These are phyloP conservation scores for Byssothecium circinans DNA, from an alignment of 2,329 filamentous ascomycete species.

Conservation along the genomic window DNA sequence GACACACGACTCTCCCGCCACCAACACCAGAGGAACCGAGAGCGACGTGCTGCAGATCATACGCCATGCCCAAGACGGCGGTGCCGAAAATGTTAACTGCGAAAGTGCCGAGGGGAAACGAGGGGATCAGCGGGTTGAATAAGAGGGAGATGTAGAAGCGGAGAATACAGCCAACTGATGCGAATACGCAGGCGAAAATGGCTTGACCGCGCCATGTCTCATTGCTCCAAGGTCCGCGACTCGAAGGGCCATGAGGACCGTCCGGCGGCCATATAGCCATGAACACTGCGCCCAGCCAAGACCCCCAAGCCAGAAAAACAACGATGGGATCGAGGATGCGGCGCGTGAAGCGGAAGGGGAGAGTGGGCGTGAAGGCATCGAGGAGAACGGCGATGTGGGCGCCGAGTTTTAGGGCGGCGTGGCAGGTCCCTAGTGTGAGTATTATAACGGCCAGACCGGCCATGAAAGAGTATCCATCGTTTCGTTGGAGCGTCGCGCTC, in stretches of 20 bases:
- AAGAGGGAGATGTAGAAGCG: slow-evolving; percentile 72
- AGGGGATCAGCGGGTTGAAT: slow-evolving; percentile 67
- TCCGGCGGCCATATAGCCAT: slow-evolving; percentile 72
- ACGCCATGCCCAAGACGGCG: slow-evolving; percentile 72
- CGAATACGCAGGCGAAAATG: slow-evolving; percentile 78
- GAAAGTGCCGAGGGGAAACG: slow-evolving; percentile 87
- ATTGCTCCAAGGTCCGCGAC: slow-evolving; percentile 32
- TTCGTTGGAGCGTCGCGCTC: slow-evolving; percentile 51
- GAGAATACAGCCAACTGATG: slow-evolving; percentile 74
- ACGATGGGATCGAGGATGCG: slow-evolving; percentile 64
- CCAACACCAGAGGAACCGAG: slow-evolving; percentile 47
- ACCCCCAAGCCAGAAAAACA: slow-evolving; percentile 68
- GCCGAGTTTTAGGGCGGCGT: slow-evolving; percentile 70
- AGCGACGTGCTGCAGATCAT: slow-evolving; percentile 72
- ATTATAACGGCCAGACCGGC: slow-evolving; percentile 76
- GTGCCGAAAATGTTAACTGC: slow-evolving; percentile 78
- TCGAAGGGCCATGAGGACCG: slow-evolving; percentile 29
- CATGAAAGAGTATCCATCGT: slow-evolving; percentile 80
- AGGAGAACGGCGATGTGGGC: slow-evolving; percentile 71
- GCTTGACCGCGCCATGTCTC: slow-evolving; percentile 75
- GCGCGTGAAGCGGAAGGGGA: slow-evolving; percentile 61
- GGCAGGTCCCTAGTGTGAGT: slow-evolving; percentile 68
- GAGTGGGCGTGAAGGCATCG: slow-evolving; percentile 60
- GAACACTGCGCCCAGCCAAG: slow-evolving; percentile 77
- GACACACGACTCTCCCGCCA: slow-evolving; percentile 49